Evolutionary conservation across 202 grass and related monocot genomes (phyloP).

Genomic region (Bolboschoenoplectus hybrid): DNA sequence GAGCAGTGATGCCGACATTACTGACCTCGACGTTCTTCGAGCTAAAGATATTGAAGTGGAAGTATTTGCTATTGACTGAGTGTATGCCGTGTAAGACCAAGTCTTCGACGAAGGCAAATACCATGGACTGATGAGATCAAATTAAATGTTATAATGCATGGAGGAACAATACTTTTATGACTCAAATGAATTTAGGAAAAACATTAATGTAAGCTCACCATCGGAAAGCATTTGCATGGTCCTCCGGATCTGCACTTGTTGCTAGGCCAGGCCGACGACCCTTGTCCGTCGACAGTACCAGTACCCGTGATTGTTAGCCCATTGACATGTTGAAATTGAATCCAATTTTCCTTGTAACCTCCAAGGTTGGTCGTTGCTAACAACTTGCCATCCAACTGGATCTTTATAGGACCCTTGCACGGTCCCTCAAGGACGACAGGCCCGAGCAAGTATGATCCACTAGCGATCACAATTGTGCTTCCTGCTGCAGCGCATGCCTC

Average conservation of each 20-base stretch:
- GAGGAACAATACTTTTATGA: neutral
- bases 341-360: constrained; percentile 56
- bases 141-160: neutral
- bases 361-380: constrained; percentile 45
- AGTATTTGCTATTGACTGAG: constrained; percentile 48
- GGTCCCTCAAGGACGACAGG: constrained; percentile 50
- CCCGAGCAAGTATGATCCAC: constrained; percentile 42
- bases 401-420: constrained; percentile 53
- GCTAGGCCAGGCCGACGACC: constrained; percentile 51
- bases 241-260: constrained; percentile 51
- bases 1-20: constrained; percentile 39
- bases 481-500: constrained; percentile 37
- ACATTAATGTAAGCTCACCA: neutral
- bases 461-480: constrained; percentile 44
- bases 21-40: constrained; percentile 33
- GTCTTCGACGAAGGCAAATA: constrained; percentile 42
- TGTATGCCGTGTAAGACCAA: constrained; percentile 34
- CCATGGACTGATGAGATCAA: constrained; percentile 45
- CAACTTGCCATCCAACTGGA: constrained; percentile 52
- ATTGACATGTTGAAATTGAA: constrained; percentile 51
- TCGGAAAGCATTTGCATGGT: constrained; percentile 43
- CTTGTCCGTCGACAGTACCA: constrained; percentile 63
- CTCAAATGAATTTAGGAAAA: neutral
- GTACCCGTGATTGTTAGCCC: constrained; percentile 56
- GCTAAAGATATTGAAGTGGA: constrained; percentile 45